Evolutionary conservation across 352 stramenopile genomes (phyloP).

Genomic region (Saprolegnia parasitica): DNA sequence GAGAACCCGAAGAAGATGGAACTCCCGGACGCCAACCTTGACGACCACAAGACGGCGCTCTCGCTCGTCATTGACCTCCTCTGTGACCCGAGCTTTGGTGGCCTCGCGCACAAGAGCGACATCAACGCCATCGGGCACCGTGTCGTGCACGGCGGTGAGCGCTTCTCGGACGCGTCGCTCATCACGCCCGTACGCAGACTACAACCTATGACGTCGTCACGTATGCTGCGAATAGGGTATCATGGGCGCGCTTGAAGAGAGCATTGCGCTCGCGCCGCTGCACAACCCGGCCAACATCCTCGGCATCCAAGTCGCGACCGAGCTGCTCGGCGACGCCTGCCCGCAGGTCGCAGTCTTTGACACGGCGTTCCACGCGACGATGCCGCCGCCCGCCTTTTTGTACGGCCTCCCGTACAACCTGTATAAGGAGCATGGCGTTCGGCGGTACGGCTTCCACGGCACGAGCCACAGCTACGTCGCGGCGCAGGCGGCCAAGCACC

Average conservation of each 20-base stretch:
- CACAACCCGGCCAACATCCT: constrained; percentile 86
- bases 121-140: constrained; percentile 81
- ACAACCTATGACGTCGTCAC: no score
- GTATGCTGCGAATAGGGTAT: constrained; percentile 31
- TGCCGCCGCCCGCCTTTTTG: constrained; percentile 70
- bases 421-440: constrained; percentile 74
- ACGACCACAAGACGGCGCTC: constrained; percentile 23
- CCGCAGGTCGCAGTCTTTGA: constrained; percentile 88
- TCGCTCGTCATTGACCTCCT: constrained; percentile 27
- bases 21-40: constrained; percentile 43
- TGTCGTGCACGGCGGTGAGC: constrained; percentile 82
- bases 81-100: constrained; percentile 16
- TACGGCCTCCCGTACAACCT: constrained; percentile 80
- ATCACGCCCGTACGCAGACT: constrained; percentile 42
- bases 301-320: constrained; percentile 74
- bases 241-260: constrained; percentile 52
- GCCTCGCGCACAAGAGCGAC: constrained; percentile 37
- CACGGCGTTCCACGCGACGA: constrained; percentile 86
- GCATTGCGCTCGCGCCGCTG: constrained; percentile 64
- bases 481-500: constrained; percentile 50
- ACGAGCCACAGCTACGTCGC: constrained; percentile 85
- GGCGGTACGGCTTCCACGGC: constrained; percentile 88
- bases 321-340: constrained; percentile 56
- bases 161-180: constrained; percentile 55
- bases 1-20: constrained; percentile 45